Base-by-base conservation (phyloP, 192 early-diverging fungal genomes). In the Backusella parvicylindrica region DNA sequence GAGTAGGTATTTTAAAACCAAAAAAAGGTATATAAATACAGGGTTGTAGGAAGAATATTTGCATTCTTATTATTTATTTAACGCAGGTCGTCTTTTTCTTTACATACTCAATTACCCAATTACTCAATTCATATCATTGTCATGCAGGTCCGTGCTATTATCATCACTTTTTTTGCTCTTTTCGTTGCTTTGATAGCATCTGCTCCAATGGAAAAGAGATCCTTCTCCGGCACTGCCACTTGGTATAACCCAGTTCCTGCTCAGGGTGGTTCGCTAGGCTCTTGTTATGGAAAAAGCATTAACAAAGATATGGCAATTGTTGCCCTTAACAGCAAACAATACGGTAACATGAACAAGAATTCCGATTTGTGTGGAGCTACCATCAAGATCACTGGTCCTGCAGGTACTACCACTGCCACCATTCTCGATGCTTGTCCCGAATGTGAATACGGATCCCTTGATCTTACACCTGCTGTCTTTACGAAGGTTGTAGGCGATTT, bases 391-490 rank as follows among this genome's bases (percentile, higher is more conserved):
- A 75, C 31, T 1, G 64, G 79, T 26, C 79, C 83, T 32, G 86
- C 84, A 11, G 47, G 79, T 74, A 71, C 83, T 33, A 83, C 82
- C 30, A 82, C 77, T 64, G 89, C 85, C 1, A 85, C 31, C 1
- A 81, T 90, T 37, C 76, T 77, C 11, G 89, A 90, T 76, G 80
- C 79, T n/a, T 90, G 89, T 74, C 85, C 87, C 1, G 79, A 68
- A 4, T 90, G 89, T 70, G 76, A 75, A 21, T 28, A 40, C 9
- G 87, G 89, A 33, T 77, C 81, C 31, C 77, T 90, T 9, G 89
- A 90, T 73, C 69, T 90, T 15, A 85, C 84, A 35, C 85, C 85
- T 3, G 64, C 77, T 2, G 79, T 86, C 26, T 89, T 88, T 53
- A 79, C 84, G 41, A 68, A 89, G 81, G 63, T 79, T 7, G 81